Evolutionary conservation across 176 grass and related monocot species (phyloP).

Genomic region (Oryza brachyantha): DNA sequence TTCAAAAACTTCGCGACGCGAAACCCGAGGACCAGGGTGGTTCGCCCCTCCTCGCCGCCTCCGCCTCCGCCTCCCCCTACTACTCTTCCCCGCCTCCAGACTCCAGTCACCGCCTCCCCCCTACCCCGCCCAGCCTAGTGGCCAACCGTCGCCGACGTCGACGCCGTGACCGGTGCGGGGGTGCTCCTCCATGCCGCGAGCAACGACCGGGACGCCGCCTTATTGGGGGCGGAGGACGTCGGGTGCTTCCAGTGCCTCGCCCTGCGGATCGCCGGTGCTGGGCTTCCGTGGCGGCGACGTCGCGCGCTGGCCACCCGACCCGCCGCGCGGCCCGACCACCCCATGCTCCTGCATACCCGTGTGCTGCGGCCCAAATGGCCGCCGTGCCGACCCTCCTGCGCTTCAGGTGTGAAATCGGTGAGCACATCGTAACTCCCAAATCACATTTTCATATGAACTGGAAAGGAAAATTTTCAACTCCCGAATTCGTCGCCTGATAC

Average conservation of each 20-base stretch:
- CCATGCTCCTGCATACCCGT: background rate
- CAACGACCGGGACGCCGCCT: background rate
- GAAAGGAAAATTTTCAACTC: background rate
- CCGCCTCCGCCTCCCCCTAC: background rate
- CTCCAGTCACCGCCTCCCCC: no score
- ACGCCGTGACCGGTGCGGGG: background rate
- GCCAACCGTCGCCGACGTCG: no score
- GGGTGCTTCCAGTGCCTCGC: background rate
- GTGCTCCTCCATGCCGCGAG: background rate
- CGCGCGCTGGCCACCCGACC: background rate
- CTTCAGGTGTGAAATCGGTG: background rate
- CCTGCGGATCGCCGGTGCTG: background rate
- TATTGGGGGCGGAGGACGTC: background rate
- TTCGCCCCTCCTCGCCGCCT: background rate
- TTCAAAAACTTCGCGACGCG: background rate
- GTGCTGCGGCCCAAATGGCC: background rate
- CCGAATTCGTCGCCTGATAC: background rate
- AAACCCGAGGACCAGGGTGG: background rate
- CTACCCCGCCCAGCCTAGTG: no score
- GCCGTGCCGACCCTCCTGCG: background rate
- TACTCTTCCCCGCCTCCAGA: no score
- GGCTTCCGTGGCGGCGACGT: background rate
- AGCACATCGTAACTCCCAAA: background rate
- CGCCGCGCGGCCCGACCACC: background rate
- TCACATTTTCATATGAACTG: background rate